Conservation (phyloP, 2,329 filamentous ascomycete species). For the Alternaria alternata region DNA sequence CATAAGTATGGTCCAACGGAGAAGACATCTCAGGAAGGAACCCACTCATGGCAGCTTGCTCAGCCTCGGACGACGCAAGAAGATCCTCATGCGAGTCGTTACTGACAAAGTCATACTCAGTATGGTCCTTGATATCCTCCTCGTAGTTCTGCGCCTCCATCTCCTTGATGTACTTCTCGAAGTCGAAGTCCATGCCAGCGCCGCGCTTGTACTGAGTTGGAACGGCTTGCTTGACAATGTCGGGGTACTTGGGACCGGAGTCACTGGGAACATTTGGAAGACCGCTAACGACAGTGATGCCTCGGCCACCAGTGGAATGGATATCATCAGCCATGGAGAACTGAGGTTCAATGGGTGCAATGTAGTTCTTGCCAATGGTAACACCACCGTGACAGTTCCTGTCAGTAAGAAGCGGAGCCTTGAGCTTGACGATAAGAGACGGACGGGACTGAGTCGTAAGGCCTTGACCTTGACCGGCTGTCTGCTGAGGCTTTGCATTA, state of each 20-base stretch:
- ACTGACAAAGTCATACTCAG: background rate
- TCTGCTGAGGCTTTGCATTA: conserved; percentile 4
- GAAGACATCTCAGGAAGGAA: background rate
- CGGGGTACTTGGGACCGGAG: background rate
- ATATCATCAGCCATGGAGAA: background rate
- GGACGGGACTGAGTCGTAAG: conserved; percentile 7
- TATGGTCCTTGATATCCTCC: background rate
- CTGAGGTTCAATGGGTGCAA: background rate
- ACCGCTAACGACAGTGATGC: background rate
- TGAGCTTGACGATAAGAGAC: conserved; percentile 22
- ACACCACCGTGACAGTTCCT: background rate
- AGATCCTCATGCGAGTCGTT: background rate
- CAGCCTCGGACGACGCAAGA: background rate
- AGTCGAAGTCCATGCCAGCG: background rate
- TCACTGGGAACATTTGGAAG: background rate
- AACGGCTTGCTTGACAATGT: background rate
- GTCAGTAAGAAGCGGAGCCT: background rate
- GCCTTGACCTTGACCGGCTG: background rate
- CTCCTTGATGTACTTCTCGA: background rate
- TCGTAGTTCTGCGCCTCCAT: background rate
- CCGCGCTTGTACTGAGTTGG: background rate
- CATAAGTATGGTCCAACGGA: background rate
- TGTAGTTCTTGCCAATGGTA: background rate
- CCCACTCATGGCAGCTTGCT: background rate
- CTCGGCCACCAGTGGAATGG: background rate